These are phyloP conservation scores for Acacia crassicarpa DNA, from an alignment of 306 rosid genomes.

Conservation along the genomic window DNA sequence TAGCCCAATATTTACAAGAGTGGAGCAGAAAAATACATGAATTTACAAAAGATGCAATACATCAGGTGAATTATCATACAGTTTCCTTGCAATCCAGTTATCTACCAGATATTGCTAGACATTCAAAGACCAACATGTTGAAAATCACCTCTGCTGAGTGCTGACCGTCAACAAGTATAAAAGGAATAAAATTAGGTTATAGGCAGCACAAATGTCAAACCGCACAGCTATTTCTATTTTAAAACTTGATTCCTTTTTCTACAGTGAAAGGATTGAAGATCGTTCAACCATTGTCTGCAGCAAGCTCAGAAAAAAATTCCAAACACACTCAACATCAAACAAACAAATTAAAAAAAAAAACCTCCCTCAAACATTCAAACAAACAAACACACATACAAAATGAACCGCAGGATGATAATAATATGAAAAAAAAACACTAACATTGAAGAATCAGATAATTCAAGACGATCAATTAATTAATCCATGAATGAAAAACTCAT, in stretches of 20 bases:
- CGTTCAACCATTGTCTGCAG: conserved; percentile 4
- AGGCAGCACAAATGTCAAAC: neutral
- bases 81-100: conserved; percentile 4
- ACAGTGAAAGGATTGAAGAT: neutral
- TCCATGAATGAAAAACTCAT: neutral
- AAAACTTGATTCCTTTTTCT: neutral
- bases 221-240: conserved; percentile 5
- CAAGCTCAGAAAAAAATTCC: neutral
- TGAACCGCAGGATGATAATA: neutral
- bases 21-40: neutral
- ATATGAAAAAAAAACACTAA: neutral
- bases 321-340: neutral
- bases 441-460: neutral
- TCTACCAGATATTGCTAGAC: neutral
- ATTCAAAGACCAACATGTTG: neutral
- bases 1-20: neutral
- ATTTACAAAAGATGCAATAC: neutral
- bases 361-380: neutral
- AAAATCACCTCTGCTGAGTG: neutral
- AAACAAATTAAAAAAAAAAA: neutral
- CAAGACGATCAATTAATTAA: neutral
- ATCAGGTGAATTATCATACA: neutral
- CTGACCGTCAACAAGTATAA: neutral
- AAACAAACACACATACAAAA: neutral
- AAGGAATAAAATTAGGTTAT: neutral